Conservation (phyloP, 768 basidiomycete genomes). For the Serendipita sp. region DNA sequence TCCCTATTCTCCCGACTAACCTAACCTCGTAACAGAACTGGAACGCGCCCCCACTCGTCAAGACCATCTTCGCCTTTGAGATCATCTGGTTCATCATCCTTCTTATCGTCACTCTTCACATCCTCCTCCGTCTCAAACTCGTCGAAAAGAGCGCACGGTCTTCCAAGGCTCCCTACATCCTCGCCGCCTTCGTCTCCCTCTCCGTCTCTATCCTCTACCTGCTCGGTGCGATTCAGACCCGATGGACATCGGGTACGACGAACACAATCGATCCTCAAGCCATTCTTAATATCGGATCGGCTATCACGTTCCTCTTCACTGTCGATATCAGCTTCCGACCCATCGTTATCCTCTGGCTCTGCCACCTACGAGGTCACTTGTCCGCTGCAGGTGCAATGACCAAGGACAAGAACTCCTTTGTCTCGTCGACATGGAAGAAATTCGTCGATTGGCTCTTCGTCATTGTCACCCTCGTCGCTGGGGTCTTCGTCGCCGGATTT, state of each 20-base stretch:
- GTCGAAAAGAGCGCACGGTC: neutral
- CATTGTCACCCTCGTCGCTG: neutral
- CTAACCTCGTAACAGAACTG: neutral
- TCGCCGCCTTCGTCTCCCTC: neutral
- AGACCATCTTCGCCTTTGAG: neutral
- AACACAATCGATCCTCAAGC: neutral
- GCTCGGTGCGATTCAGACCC: neutral
- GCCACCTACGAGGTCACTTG: neutral
- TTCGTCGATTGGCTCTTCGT: neutral
- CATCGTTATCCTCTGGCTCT: neutral
- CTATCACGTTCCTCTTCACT: neutral
- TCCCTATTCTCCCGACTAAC: too few species aligned
- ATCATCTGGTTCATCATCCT: neutral
- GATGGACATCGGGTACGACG: neutral
- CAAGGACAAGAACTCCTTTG: neutral
- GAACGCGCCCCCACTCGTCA: neutral
- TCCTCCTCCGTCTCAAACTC: neutral
- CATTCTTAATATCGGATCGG: neutral
- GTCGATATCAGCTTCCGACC: neutral
- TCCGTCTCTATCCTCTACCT: neutral
- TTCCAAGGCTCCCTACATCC: neutral
- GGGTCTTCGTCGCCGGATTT: neutral
- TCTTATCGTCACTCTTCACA: neutral
- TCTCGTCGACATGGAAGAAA: neutral
- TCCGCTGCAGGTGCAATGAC: neutral